Base-by-base conservation (phyloP, 192 early-diverging fungal genomes). In the Entomortierella lignicola region DNA sequence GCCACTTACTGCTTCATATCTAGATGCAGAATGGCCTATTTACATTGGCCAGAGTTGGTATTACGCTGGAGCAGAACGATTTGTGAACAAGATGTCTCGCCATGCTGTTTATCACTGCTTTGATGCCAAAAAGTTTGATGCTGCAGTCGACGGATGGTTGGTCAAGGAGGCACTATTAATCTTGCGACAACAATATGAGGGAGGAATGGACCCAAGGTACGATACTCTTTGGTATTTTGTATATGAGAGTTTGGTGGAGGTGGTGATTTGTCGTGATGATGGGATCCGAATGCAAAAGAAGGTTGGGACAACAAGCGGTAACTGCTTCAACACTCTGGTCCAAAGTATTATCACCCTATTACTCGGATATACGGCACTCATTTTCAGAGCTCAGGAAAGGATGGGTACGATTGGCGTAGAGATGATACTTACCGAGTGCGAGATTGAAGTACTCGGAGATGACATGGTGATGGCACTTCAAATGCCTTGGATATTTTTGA, bases 1-100 rank as follows among this genome's bases (percentile, higher is more conserved):
- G 23, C 74, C 66, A 0, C 31, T 77, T 27, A 77, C 74, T 11
- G 26, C 43, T 7, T 23, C 66, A 18, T 77, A 77, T 27, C 61
- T 77, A 34, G 74, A 64, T 11, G 59, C 55, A 3, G 23, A 52
- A 27, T 77, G 60, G 60, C 74, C 74, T 15, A 65, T 77, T 30
- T 54, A 77, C 27, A 77, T 77, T n/a, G 74, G 74, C 15, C 66
- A 77, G 30, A 63, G 66, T 44, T 77, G 74, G 74, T 77, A 64
- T 23, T 56, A 77, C 30, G 61, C 61, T 12, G 74, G 74, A n/a
- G 39, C 66, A 0, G 74, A 69, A n/a, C n/a, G 27, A 21, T 77
- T 77, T 50, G 66, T 77, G 10, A 77, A 69, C 61, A 69, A 64
- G 50, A 77, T 77, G 56, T 21, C 66, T 2, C 42, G 55, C 20